These are phyloP conservation scores for Colletotrichum sansevieriae DNA, from an alignment of 2,329 filamentous ascomycete genomes.

Conservation along the genomic window DNA sequence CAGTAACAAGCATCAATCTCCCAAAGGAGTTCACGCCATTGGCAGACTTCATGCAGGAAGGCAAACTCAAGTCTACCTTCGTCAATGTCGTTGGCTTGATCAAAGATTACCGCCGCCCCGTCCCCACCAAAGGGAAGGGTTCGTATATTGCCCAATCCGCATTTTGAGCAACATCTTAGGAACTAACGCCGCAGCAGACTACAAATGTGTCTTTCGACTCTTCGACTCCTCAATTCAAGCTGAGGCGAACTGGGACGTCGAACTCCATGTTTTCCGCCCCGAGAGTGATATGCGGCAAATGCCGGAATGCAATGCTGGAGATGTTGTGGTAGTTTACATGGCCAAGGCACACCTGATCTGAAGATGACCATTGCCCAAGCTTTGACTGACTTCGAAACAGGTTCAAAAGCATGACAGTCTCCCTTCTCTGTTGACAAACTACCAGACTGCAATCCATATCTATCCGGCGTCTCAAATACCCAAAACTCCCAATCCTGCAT, in stretches of 20 bases:
- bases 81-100: slow-evolving; percentile 79
- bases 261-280: slow-evolving; percentile 72
- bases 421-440: slow-evolving; percentile 61
- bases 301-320: slow-evolving; percentile 63
- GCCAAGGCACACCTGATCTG: slow-evolving; percentile 62
- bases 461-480: slow-evolving; percentile 59
- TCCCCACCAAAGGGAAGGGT: slow-evolving; percentile 66
- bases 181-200: slow-evolving; percentile 57
- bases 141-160: slow-evolving; percentile 41
- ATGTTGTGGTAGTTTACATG: slow-evolving; percentile 74
- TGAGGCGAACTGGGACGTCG: slow-evolving; percentile 51
- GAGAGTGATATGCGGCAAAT: slow-evolving; percentile 55
- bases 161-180: not conserved
- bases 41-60: slow-evolving; percentile 58
- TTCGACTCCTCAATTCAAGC: slow-evolving; percentile 69
- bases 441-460: slow-evolving; percentile 58
- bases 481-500: slow-evolving; percentile 49
- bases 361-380: not conserved
- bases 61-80: slow-evolving; percentile 45
- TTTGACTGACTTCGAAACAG: slow-evolving; percentile 47
- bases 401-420: slow-evolving; percentile 54
- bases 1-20: slow-evolving; percentile 39
- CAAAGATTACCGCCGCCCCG: slow-evolving; percentile 71
- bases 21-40: slow-evolving; percentile 58
- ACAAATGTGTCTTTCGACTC: slow-evolving; percentile 71